These are phyloP conservation scores for Pythium pyrilobum DNA, from an alignment of 352 stramenopile species.

Conservation along the genomic window DNA sequence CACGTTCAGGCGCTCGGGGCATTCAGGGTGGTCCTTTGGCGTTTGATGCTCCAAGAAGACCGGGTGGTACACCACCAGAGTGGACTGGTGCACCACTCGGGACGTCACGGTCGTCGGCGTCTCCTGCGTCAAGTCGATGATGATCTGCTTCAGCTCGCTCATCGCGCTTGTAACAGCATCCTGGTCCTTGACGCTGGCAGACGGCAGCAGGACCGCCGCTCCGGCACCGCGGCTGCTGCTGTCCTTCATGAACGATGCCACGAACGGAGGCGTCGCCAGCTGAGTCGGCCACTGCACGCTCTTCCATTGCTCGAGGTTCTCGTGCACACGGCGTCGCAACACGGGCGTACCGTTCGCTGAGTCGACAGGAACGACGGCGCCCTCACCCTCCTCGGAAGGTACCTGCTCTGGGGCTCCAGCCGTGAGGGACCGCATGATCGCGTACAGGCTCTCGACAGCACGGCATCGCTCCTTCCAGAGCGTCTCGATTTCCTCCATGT, in stretches of 20 bases:
- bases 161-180: constrained; percentile 36
- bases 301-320: constrained; percentile 50
- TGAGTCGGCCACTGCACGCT: constrained; percentile 54
- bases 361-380: not conserved
- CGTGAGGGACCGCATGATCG: constrained; percentile 56
- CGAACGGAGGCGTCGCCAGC: constrained; percentile 25
- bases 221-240: not conserved
- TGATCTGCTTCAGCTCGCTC: constrained; percentile 71
- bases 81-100: constrained; percentile 23
- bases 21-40: constrained; percentile 78
- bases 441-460: constrained; percentile 68
- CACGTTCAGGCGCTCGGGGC: constrained; percentile 74
- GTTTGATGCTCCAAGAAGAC: constrained; percentile 84
- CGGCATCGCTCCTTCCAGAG: constrained; percentile 80
- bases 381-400: not conserved
- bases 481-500: constrained; percentile 73
- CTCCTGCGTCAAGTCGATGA: constrained; percentile 73
- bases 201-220: not conserved
- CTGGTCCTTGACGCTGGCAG: not conserved
- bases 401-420: not conserved
- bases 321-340: constrained; percentile 11
- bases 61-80: constrained; percentile 76
- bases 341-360: not conserved
- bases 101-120: constrained; percentile 22
- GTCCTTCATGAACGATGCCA: constrained; percentile 16